These are phyloP conservation scores for Porpolomopsis calyptriformis DNA, from an alignment of 768 basidiomycete species.

Conservation along the genomic window DNA sequence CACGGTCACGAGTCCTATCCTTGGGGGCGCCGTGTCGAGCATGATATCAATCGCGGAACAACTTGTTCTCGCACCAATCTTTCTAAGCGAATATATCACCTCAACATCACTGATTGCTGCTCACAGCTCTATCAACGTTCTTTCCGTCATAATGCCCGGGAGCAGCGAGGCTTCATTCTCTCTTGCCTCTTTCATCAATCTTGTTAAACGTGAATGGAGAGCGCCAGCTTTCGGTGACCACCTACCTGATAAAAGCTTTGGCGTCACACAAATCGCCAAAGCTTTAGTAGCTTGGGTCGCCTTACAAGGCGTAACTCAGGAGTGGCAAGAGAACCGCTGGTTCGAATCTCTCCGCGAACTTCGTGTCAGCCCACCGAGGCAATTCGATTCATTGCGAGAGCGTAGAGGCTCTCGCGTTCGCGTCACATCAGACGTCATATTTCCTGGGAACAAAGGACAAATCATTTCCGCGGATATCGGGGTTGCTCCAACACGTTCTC, in stretches of 20 bases:
- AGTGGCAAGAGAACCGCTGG: constrained; percentile 70
- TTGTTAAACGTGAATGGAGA: constrained; percentile 73
- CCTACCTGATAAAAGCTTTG: constrained; percentile 50
- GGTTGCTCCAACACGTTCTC: constrained; percentile 33
- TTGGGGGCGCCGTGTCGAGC: constrained; percentile 48
- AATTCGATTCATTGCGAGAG: constrained; percentile 20
- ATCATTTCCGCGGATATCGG: constrained; percentile 76
- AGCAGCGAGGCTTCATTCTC: constrained; percentile 76
- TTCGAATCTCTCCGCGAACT: constrained; percentile 57
- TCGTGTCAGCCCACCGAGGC: constrained; percentile 35
- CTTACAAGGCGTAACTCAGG: constrained; percentile 70
- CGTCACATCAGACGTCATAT: constrained; percentile 63
- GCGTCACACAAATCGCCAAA: constrained; percentile 53
- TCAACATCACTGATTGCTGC: constrained; percentile 66
- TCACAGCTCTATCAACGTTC: constrained; percentile 62
- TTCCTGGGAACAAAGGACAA: constrained; percentile 57
- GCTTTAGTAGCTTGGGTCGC: constrained; percentile 75
- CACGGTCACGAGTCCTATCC: constrained; percentile 44
- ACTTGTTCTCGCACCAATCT: constrained; percentile 63
- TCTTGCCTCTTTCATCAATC: constrained; percentile 64
- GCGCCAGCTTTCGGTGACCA: constrained; percentile 40
- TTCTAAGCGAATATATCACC: constrained; percentile 66
- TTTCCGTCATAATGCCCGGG: constrained; percentile 62
- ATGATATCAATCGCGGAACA: constrained; percentile 60
- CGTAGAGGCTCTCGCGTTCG: constrained; percentile 48